These are phyloP conservation scores for Fusarium sp. DNA, from an alignment of 2,329 filamentous ascomycete species.

Conservation along the genomic window DNA sequence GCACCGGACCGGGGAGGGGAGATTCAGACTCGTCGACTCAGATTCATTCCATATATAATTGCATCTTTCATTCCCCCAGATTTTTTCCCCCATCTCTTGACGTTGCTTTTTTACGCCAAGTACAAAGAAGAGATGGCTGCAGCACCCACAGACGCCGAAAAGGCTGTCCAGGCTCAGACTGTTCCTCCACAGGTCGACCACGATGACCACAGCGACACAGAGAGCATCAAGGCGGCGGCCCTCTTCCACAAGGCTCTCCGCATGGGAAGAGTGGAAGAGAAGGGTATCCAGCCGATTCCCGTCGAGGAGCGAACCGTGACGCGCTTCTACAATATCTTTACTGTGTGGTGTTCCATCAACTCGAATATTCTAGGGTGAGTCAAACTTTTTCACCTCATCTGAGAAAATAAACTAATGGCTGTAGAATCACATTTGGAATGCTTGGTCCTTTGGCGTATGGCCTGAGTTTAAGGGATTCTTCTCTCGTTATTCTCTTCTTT, in stretches of 20 bases:
- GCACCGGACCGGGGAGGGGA: constrained; percentile 26
- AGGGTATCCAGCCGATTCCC: constrained; percentile 58
- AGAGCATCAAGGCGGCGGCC: constrained; percentile 43
- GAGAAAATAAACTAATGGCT: constrained; percentile 6
- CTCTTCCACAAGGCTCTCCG: constrained; percentile 50
- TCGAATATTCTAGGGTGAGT: constrained; percentile 59
- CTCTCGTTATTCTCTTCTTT: constrained; percentile 74
- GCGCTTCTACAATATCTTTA: constrained; percentile 59
- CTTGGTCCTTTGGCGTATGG: constrained; percentile 67
- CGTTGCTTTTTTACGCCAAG: background rate
- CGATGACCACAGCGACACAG: constrained; percentile 44
- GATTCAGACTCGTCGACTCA: constrained; percentile 25
- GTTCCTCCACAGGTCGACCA: constrained; percentile 16
- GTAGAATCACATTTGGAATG: constrained; percentile 72
- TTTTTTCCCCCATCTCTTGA: background rate
- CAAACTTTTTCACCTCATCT: background rate
- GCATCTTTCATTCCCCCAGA: background rate
- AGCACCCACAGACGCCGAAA: constrained; percentile 28
- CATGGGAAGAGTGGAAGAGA: constrained; percentile 56
- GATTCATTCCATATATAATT: constrained; percentile 5
- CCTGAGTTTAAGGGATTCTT: constrained; percentile 66
- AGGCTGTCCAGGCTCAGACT: constrained; percentile 28
- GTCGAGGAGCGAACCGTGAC: constrained; percentile 55
- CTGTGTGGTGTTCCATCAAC: constrained; percentile 62
- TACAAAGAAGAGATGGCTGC: background rate